Evolutionary conservation across 768 basidiomycete genomes (phyloP).

Genomic region (Suillus subalutaceus): DNA sequence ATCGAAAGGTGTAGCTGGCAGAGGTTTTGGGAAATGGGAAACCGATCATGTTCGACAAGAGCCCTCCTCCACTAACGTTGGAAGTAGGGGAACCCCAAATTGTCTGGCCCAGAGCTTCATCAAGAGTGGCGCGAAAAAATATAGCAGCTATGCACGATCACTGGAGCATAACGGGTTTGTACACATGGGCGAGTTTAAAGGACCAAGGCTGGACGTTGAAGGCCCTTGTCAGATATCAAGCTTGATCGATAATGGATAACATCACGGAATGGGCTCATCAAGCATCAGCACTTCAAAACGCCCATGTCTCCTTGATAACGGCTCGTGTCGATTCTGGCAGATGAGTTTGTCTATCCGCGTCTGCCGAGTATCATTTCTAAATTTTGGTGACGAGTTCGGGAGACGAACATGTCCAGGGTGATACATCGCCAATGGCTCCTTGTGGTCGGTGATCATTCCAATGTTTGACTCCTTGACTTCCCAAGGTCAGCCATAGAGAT

Average conservation of each 20-base stretch:
- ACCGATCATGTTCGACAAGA: too few species aligned
- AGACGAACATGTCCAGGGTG: not conserved
- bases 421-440: not conserved
- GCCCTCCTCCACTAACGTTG: too few species aligned
- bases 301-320: not conserved
- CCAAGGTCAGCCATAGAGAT: not conserved
- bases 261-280: not conserved
- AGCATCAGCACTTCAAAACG: not conserved
- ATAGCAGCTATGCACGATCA: not conserved
- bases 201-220: too few species aligned
- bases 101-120: not conserved
- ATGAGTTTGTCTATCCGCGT: not conserved
- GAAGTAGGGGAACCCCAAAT: not conserved
- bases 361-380: not conserved
- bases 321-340: not conserved
- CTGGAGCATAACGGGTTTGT: too few species aligned
- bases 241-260: not conserved
- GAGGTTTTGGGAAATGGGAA: too few species aligned
- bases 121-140: not conserved
- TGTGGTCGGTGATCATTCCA: not conserved
- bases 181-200: too few species aligned
- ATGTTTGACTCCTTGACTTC: not conserved
- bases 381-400: not conserved
- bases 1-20: too few species aligned
- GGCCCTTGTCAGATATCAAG: too few species aligned